These are phyloP conservation scores for Fusarium napiforme DNA, from an alignment of 2,329 filamentous ascomycete genomes.

Conservation along the genomic window DNA sequence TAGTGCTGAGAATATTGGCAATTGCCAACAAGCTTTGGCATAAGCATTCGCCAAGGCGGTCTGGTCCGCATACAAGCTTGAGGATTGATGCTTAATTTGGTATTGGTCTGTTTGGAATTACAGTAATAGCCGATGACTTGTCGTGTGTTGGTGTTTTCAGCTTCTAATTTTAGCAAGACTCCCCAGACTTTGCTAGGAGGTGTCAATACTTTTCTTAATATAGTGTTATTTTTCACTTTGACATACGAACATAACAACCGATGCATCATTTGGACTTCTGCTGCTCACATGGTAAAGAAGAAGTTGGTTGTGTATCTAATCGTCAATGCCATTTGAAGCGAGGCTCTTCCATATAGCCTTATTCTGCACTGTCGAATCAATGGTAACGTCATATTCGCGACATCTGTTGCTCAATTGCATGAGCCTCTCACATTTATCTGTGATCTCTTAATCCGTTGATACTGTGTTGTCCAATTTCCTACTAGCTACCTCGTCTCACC, in stretches of 20 bases:
- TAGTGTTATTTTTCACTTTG: no score
- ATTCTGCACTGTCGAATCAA: neutral
- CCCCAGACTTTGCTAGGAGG: neutral
- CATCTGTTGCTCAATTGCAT: no score
- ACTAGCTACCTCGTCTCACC: rapidly evolving
- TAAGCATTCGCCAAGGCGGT: neutral
- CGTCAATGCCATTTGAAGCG: rapidly evolving
- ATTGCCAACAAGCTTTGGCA: neutral
- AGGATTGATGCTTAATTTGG: neutral
- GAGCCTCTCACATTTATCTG: no score
- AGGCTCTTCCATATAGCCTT: neutral
- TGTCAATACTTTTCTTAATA: neutral
- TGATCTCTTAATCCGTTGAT: rapidly evolving
- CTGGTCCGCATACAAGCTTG: neutral
- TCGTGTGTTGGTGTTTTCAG: neutral
- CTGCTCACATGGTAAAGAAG: rapidly evolving
- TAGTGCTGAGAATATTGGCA: neutral
- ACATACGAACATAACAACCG: no score
- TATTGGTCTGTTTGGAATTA: neutral
- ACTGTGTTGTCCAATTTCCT: neutral
- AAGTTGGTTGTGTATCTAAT: neutral
- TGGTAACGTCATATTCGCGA: neutral
- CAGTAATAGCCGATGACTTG: neutral
- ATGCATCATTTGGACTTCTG: rapidly evolving
- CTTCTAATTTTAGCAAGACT: neutral